phyloP scores from a whole-genome alignment of 2,329 filamentous ascomycete species.

The Fusarium sp. region DNA sequence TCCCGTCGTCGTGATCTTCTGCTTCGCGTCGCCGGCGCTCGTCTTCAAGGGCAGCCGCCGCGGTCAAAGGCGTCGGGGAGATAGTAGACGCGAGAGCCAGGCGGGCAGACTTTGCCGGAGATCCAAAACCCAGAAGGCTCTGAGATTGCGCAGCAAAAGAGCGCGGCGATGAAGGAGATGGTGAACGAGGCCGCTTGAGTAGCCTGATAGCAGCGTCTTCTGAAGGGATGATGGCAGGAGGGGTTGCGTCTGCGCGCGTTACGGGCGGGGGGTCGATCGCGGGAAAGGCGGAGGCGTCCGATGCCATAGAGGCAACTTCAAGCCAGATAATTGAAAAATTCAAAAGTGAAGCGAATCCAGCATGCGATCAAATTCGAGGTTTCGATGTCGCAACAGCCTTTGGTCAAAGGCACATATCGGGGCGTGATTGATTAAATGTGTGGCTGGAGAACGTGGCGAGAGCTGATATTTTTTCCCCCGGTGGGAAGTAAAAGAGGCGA shows the following conservation, averaged over 20 bases:
- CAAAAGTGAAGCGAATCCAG: slow-evolving; percentile 28
- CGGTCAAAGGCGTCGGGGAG: slow-evolving; percentile 64
- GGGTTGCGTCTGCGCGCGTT: slow-evolving; percentile 52
- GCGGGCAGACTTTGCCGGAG: slow-evolving; percentile 67
- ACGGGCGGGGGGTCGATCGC: slow-evolving; percentile 64
- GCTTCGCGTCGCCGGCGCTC: slow-evolving; percentile 62
- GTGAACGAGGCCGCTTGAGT: slow-evolving; percentile 62
- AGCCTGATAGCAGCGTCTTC: slow-evolving; percentile 55
- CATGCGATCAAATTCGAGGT: slow-evolving; percentile 45
- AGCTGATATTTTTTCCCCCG: slow-evolving; percentile 52
- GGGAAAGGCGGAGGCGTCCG: slow-evolving; percentile 65
- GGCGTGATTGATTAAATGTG: slow-evolving; percentile 53
- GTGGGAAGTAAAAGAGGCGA: slow-evolving; percentile 41
- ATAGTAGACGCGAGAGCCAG: slow-evolving; percentile 59
- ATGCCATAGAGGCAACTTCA: slow-evolving; percentile 61
- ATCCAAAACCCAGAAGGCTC: slow-evolving; percentile 57
- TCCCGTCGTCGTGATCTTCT: slow-evolving; percentile 54
- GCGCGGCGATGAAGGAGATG: slow-evolving; percentile 58
- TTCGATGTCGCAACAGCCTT: slow-evolving; percentile 41
- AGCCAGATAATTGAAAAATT: slow-evolving; percentile 36
- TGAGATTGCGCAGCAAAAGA: slow-evolving; percentile 47
- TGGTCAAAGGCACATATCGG: slow-evolving; percentile 54
- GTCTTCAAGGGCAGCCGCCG: slow-evolving; percentile 67
- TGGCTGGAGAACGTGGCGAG: slow-evolving; percentile 61
- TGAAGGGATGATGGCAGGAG: slow-evolving; percentile 54